phyloP scores from a whole-genome alignment of 2,329 filamentous ascomycete species.

The Tolypocladium pustulatum region DNA sequence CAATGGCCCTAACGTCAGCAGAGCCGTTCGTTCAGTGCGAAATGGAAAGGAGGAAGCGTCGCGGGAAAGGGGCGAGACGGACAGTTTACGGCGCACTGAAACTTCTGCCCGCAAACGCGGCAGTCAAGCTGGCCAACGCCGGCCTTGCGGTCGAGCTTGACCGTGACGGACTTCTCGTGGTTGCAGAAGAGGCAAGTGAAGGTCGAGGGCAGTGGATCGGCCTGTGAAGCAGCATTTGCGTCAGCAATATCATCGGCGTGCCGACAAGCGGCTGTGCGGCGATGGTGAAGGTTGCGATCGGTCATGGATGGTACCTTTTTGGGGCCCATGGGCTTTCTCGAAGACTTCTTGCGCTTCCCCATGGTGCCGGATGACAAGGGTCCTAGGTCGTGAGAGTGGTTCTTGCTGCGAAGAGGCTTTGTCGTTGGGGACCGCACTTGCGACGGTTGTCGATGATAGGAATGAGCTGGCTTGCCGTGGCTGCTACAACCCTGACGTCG shows the following conservation, averaged over 20 bases:
- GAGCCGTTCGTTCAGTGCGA: neutral
- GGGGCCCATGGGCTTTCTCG: conserved; percentile 68
- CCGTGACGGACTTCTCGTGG: conserved; percentile 83
- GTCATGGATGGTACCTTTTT: conserved; percentile 56
- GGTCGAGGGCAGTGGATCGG: conserved; percentile 64
- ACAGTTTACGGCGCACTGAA: conserved; percentile 92
- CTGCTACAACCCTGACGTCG: too few species aligned
- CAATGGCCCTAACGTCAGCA: conserved; percentile 6
- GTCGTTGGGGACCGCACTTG: neutral
- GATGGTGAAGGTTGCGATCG: neutral
- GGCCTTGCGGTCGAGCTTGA: conserved; percentile 89
- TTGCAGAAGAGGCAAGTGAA: conserved; percentile 99
- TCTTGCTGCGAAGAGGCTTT: neutral
- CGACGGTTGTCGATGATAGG: neutral
- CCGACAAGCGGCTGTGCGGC: neutral
- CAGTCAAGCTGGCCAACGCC: conserved; percentile 79
- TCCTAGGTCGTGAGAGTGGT: neutral
- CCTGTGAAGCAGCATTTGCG: conserved; percentile 25
- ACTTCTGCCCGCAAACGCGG: conserved; percentile 88
- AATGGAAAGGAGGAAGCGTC: neutral
- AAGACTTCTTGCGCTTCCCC: conserved; percentile 94
- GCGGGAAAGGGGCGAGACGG: conserved; percentile 16
- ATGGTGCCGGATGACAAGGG: conserved; percentile 29
- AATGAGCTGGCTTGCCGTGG: neutral
- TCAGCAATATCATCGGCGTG: neutral